Base-by-base conservation (phyloP, 2,329 filamentous ascomycete genomes). In the Fusarium haematococcum region DNA sequence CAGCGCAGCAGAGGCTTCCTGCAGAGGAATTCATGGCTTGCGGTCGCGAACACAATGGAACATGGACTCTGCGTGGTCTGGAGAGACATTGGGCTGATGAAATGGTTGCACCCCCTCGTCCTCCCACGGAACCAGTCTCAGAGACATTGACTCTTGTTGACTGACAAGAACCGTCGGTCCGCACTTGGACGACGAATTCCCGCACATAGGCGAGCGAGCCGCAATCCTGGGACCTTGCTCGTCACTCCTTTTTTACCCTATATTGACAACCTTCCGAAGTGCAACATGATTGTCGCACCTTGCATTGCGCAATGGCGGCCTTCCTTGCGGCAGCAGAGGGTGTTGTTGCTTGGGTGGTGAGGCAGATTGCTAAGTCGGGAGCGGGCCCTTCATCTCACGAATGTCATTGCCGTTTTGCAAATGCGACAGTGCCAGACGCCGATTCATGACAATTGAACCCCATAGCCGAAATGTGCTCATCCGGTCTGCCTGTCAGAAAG, bases 11-110 rank as follows among this genome's bases (percentile, higher is more conserved):
- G n/a, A 62, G 25, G 30, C 62, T 50, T 50, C 52, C 56, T 50
- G 33, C 41, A 63, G 39, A 69, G 71, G 71, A 74, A 74, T 75
- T 61, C 52, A 72, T 65, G 71, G 68, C 67, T 63, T 74, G 50
- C 27, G 48, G 68, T 62, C 66, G 58, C 57, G 69, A 68, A 67
- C 62, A 41, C 50, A 33, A 56, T 75, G 65, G 61, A 74, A 69
- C 61, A 62, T 71, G 56, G 70, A 16, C 45, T 67, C 32, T 68
- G 57, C 57, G 35, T 68, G 54, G 33, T 43, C n/a, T 41, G 23
- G 30, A 69, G 71, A 71, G 71, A 74, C 69, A 75, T 66, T 27
- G 69, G 63, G 32, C 48, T 30, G 45, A 30, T 50, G 23, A 27
- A 25, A 69, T 63, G 35, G 65, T 35, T n/a, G 66, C 45, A 56